Conservation (phyloP, 345 rosid genomes). For the Alliaria petiolata region DNA sequence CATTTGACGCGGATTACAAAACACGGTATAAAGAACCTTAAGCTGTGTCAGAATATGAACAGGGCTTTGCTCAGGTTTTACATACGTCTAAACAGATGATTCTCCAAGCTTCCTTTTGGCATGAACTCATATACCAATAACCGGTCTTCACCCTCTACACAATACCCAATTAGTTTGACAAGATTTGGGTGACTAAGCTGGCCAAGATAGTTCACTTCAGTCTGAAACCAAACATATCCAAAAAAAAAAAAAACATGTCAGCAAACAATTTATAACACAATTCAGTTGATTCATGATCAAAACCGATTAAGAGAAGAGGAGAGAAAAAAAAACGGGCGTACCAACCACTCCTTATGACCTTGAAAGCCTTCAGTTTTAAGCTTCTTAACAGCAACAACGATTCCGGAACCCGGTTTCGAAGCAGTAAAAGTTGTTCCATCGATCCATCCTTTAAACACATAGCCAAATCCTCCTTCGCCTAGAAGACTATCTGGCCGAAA, state of each 20-base stretch:
- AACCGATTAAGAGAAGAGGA: not conserved
- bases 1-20: not conserved
- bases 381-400: conserved; percentile 94
- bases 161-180: conserved; percentile 85
- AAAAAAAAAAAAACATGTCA: too few relatives aligned
- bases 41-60: not conserved
- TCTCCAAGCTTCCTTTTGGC: conserved; percentile 98
- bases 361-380: conserved; percentile 95
- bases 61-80: not conserved
- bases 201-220: conserved; percentile 95
- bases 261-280: not conserved
- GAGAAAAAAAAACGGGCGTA: conserved; percentile 24
- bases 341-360: conserved; percentile 99
- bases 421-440: conserved; percentile 68
- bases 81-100: conserved; percentile 57
- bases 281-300: too few relatives aligned
- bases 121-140: conserved; percentile 88
- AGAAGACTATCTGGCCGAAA: conserved; percentile 86
- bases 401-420: conserved; percentile 80
- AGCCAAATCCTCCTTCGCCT: conserved; percentile 98
- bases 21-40: too few relatives aligned
- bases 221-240: conserved; percentile 59
- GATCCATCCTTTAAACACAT: conserved; percentile 94
- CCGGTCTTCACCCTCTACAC: conserved; percentile 79
- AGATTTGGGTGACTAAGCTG: conserved; percentile 92